phyloP scores from a whole-genome alignment of 306 rosid species.

The Clitoria ternatea region DNA sequence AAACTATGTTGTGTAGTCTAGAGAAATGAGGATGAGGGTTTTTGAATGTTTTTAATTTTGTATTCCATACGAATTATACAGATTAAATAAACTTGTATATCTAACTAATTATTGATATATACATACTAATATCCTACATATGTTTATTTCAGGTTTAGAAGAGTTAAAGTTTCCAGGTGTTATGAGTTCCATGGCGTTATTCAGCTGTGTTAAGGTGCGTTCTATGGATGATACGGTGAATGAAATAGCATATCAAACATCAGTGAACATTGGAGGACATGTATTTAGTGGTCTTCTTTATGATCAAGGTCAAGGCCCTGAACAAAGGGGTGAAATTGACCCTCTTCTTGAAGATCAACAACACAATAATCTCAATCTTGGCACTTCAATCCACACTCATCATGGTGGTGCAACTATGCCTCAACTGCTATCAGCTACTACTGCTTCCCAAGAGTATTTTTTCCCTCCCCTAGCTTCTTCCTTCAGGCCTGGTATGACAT shows the following conservation, averaged over 20 bases:
- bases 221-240: conserved; percentile 39
- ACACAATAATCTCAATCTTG: conserved; percentile 30
- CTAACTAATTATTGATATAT: not conserved
- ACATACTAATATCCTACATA: not conserved
- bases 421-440: conserved; percentile 5
- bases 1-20: too few species aligned
- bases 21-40: too few species aligned
- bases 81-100: too few species aligned
- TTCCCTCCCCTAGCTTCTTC: conserved; percentile 27
- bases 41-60: too few species aligned
- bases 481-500: conserved; percentile 47
- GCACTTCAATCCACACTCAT: not conserved
- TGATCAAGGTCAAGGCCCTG: conserved; percentile 82
- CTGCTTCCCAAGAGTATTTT: conserved; percentile 9
- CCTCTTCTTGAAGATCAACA: conserved; percentile 19
- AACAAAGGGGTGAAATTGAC: not conserved
- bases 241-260: conserved; percentile 57
- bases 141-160: conserved; percentile 28
- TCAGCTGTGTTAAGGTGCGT: conserved; percentile 46
- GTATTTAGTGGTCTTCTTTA: conserved; percentile 56
- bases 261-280: conserved; percentile 61
- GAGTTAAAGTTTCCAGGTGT: conserved; percentile 42
- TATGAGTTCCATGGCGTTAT: conserved; percentile 40
- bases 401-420: conserved; percentile 13
- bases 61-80: too few species aligned